Evolutionary conservation across 306 rosid genomes (phyloP), one percentile per base, ranked within the genome.

Genomic region (Dicorynia guianensis): DNA sequence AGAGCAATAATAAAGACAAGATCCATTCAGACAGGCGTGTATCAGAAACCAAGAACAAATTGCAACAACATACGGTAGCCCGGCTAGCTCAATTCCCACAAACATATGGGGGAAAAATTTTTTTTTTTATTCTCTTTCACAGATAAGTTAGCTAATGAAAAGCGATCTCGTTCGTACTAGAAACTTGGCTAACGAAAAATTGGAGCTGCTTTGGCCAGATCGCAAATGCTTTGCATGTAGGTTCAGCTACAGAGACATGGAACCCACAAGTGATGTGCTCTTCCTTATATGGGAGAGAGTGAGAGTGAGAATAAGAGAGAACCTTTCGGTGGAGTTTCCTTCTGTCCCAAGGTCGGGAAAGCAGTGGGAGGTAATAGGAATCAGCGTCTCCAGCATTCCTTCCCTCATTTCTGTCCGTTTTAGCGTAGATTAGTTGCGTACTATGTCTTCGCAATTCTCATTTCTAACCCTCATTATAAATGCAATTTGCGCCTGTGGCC

Each of bases 131-230:
- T 53, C 55, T 11, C 62, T 6, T 1, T 52, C 49, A 8, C 58
- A 65, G 11, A 76, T 9, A 10, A 64, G n/a, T 63, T 25, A 7
- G 15, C 40, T 57, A 55, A 15, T n/a, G 38, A 60, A 75, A 46
- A 3, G 25, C 39, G 55, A 61, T 20, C 52, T 65, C 46, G 81
- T 58, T 48, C 84, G 19, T 79, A 79, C 87, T 79, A 70, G 70
- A 64, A 14, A 58, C 53, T 65, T 15, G 43, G 52, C 39, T 42
- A 56, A 63, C 4, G 25, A 43, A 9, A 63, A 69, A 70, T 10
- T 54, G 20, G 49, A 69, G 65, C 43, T 63, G 43, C 65, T 47
- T 69, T 11, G 59, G 42, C 49, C 53, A 38, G 69, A 75, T 64
- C 67, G 57, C 78, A 19, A 15, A 6, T 43, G 63, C 55, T 65